phyloP scores from a whole-genome alignment of 169 alveolate species.

The Plasmodium inui region DNA sequence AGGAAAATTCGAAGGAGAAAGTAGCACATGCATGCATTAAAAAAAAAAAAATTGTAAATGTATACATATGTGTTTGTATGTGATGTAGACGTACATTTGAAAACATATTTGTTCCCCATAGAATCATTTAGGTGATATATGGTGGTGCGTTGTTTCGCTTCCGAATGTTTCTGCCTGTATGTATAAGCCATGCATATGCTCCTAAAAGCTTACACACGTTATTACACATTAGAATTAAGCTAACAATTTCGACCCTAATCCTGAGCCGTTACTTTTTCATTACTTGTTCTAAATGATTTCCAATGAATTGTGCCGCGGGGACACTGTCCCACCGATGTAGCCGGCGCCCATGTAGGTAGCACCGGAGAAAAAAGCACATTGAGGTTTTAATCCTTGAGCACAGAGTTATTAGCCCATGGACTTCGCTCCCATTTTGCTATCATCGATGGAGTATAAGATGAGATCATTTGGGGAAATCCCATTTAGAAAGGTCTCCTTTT shows the following conservation, averaged over 20 bases:
- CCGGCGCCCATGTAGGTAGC: not conserved
- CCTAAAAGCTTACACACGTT: not conserved
- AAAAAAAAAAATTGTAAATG: not conserved
- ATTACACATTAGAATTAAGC: not conserved
- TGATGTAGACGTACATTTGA: not conserved
- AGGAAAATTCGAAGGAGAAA: not conserved
- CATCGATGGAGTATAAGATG: not conserved
- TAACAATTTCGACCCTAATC: not conserved
- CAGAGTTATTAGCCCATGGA: not conserved
- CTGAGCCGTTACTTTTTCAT: not conserved
- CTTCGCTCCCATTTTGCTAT: not conserved
- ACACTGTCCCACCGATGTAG: not conserved
- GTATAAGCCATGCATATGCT: not conserved
- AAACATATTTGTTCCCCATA: not conserved
- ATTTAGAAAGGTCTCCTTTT: too few relatives aligned
- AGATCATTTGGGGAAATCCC: not conserved
- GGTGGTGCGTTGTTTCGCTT: not conserved
- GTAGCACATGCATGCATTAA: not conserved
- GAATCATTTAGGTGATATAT: not conserved
- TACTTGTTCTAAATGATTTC: not conserved
- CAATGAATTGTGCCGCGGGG: not conserved
- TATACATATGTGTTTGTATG: not conserved
- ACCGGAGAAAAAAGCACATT: not conserved
- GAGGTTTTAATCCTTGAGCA: not conserved
- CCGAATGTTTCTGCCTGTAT: not conserved